Evolutionary conservation across 805 yeast species (phyloP), one percentile per base, ranked within the genome.

Genomic region (Kuraishia cidri): DNA sequence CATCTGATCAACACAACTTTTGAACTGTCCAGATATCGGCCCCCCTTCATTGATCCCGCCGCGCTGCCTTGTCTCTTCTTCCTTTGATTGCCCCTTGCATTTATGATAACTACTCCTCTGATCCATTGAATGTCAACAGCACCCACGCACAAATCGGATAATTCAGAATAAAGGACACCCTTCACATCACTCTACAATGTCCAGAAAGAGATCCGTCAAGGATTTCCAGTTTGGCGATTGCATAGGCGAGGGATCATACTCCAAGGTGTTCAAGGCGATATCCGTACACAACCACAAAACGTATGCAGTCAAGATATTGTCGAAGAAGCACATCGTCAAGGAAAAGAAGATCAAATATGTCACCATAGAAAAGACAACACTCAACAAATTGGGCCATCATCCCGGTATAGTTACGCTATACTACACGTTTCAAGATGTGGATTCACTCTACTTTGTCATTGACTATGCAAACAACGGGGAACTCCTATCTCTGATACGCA

Each of bases 401-500:
- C 96, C 97, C 0, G 98, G 98, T 1, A 81, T 92, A 19, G 94
- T 92, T 14, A 83, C 88, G 30, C 62, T 92, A 30, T 84, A 85
- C 57, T 92, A 83, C 56, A 92, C 98, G 2, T 92, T 92, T 58
- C 98, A 92, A 55, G 98, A 92, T 54, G 85, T 83, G 29, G 71
- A 75, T 37, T 79, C 86, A 22, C 62, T 92, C 24, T 92, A 86
- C 52, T 92, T 88, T 54, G 98, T 90, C 24, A 71, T 92, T 34
- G 97, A 92, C 55, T 83, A 78, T 50, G 97, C 97, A 2, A 81
- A 90, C 37, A 85, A 87, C 46, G 98, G 98, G n/a, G 98, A 92
- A 56, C 61, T 92, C 31, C 64, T 92, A 23, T 73, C 86, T 2
- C 64, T 90, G 33, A 77, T 92, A 33, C 75, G 88, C 39, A 77